phyloP scores from a whole-genome alignment of 2,329 filamentous ascomycete species.

The Gnomoniopsis smithogilvyi region DNA sequence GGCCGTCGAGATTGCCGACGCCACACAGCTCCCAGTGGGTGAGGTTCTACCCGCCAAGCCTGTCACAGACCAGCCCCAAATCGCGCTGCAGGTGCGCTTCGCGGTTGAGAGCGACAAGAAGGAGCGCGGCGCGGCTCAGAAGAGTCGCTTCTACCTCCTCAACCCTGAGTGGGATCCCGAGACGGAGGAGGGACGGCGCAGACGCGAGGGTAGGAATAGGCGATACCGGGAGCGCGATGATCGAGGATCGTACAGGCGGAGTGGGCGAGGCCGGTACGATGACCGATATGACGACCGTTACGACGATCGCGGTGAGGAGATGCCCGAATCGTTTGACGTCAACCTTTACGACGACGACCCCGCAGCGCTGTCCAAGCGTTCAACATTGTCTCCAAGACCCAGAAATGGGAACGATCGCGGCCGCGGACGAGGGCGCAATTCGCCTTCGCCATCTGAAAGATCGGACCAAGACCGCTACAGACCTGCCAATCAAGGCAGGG shows the following conservation, averaged over 20 bases:
- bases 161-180: conserved; percentile 86
- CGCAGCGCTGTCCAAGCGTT: conserved; percentile 31
- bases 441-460: conserved; percentile 14
- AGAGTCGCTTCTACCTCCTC: conserved; percentile 88
- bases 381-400: neutral
- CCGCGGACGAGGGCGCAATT: conserved; percentile 8
- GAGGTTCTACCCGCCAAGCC: conserved; percentile 69
- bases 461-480: conserved; percentile 25
- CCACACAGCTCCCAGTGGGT: conserved; percentile 53
- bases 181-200: conserved; percentile 46
- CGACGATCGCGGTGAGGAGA: conserved; percentile 41
- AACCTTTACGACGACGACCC: conserved; percentile 79
- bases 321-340: conserved; percentile 55
- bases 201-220: conserved; percentile 53
- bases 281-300: conserved; percentile 64
- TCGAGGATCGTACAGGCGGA: conserved; percentile 39
- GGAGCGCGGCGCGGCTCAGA: conserved; percentile 69
- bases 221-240: conserved; percentile 49
- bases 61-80: conserved; percentile 65
- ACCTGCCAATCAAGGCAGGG: conserved; percentile 43
- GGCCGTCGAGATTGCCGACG: conserved; percentile 48
- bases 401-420: neutral
- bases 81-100: conserved; percentile 68
- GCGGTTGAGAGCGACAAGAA: conserved; percentile 78
- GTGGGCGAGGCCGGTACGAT: conserved; percentile 48